A percentile compares a stretch with the other conserved stretches of the same genome.
phyloP scores from a whole-genome alignment of 768 basidiomycete genomes.

The Symmetrospora coprosmae region DNA sequence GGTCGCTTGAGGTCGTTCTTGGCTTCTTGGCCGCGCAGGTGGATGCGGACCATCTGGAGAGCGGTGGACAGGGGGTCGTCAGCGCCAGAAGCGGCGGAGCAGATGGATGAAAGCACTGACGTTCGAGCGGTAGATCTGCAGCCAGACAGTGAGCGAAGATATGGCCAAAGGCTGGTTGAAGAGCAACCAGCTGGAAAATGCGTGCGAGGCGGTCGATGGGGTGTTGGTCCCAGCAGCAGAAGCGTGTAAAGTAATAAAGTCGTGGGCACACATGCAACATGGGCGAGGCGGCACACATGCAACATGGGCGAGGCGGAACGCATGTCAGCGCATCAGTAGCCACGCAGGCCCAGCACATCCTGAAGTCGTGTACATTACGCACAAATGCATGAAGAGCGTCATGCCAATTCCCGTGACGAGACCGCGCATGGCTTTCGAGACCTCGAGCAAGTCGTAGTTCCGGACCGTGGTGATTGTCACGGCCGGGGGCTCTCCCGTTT shows the following conservation, averaged over 20 bases:
- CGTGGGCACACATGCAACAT: too few relatives aligned
- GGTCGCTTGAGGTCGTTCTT: constrained; percentile 81
- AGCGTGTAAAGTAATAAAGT: too few relatives aligned
- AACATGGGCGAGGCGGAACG: too few relatives aligned
- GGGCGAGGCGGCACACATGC: too few relatives aligned
- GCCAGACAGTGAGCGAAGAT: constrained; percentile 18
- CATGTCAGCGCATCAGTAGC: not conserved
- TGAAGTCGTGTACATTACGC: constrained; percentile 81
- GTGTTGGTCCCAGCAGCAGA: too few relatives aligned
- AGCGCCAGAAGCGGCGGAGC: too few relatives aligned
- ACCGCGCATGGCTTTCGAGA: constrained; percentile 50
- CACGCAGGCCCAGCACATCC: constrained; percentile 43
- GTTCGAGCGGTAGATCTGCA: not conserved
- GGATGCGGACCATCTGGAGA: constrained; percentile 47
- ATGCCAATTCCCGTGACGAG: constrained; percentile 38
- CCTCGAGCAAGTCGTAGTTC: constrained; percentile 84
- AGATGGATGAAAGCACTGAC: not conserved
- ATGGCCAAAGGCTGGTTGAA: constrained; percentile 16
- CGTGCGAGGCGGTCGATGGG: too few relatives aligned
- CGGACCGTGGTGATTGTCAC: constrained; percentile 80
- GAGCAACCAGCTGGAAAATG: not conserved
- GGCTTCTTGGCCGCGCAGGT: constrained; percentile 61
- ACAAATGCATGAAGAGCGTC: constrained; percentile 84
- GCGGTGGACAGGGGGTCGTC: not conserved
- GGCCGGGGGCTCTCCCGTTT: constrained; percentile 54